Evolutionary conservation across 176 grass and related monocot species (phyloP), one percentile per base, ranked within the genome.

Genomic region (Eleusine coracana): DNA sequence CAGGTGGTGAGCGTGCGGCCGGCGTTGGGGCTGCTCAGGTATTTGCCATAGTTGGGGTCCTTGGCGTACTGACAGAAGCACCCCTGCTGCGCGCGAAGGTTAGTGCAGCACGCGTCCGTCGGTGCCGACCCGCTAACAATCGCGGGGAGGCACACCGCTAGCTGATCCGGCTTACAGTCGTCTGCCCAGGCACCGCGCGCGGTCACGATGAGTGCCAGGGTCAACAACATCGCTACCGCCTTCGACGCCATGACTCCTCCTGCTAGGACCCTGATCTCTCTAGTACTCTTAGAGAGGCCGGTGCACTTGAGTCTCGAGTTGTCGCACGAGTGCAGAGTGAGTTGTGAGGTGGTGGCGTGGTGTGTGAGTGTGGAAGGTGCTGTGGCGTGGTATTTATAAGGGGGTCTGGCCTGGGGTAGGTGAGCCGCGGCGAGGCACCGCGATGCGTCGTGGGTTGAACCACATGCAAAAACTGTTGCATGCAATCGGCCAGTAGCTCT

Each of bases 41-140:
- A 90, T 12, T 12, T 0, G 79, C 67, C 0, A 59, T 86, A 90
- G 1, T 29, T 48, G 6, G 79, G 88, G 83, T 86, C 67, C 17
- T 8, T 27, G 9, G 79, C 79, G 83, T 27, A 90, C 79, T 86
- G 28, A 59, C 88, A 89, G 78, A 82, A 78, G 83, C 88, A 89
- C 0, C 66, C 39, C 27, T 25, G 6, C 73, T 82, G 88, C 14
- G 37, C 38, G 23, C 39, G 45, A 34, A 45, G 42, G 42, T 45
- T 45, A 10, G 42, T 10, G 42, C 71, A 89, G 82, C 83, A 85
- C 71, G 42, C 0, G 44, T 10, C 42, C 56, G 82, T 13, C 36
- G 87, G 82, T 64, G 14, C 0, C 34, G 55, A 0, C 44, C 87
- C 87, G 45, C 34, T 1, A 20, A 73, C 1, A 73, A 89, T 50